These are phyloP conservation scores for Yamadazyma sp. DNA, from an alignment of 1,139 yeast species.

Conservation along the genomic window DNA sequence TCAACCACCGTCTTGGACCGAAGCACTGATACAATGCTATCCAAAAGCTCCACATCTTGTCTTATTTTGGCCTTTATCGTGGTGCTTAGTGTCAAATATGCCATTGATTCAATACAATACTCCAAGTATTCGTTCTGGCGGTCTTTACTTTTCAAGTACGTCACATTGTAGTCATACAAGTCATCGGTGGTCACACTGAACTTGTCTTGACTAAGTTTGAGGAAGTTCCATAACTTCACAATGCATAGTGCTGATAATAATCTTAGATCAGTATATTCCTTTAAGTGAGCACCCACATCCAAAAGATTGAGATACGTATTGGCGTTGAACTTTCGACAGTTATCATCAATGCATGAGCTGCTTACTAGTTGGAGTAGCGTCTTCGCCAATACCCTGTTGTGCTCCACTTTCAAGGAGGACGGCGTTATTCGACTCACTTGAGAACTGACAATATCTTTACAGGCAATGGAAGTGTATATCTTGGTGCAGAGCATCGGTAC, in stretches of 20 bases:
- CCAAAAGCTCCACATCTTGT: constrained; percentile 29
- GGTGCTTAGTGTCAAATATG: constrained; percentile 43
- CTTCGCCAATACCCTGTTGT: constrained; percentile 5
- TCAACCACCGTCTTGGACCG: constrained; percentile 7
- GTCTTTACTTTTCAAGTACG: constrained; percentile 16
- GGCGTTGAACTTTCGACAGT: constrained; percentile 34
- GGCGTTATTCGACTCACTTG: constrained; percentile 11
- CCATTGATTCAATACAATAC: constrained; percentile 44
- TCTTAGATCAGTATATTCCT: constrained; percentile 20
- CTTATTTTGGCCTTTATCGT: constrained; percentile 32
- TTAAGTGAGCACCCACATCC: constrained; percentile 18
- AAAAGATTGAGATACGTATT: constrained; percentile 30
- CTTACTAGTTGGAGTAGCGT: constrained; percentile 26
- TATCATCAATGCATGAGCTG: constrained; percentile 37
- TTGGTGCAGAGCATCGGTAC: constrained; percentile 13
- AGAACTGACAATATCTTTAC: constrained; percentile 8
- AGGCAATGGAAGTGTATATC: constrained; percentile 13
- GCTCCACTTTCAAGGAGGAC: constrained; percentile 5
- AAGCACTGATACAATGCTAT: constrained; percentile 17
- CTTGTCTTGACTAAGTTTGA: constrained; percentile 22
- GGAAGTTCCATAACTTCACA: constrained; percentile 46
- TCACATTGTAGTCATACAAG: constrained; percentile 20
- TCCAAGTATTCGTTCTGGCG: constrained; percentile 13
- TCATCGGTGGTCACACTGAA: constrained; percentile 20
- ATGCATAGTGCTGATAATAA: constrained; percentile 34